Evolutionary conservation across 73 alveolate species (phyloP).

Genomic region (Paramecium biaurelia): DNA sequence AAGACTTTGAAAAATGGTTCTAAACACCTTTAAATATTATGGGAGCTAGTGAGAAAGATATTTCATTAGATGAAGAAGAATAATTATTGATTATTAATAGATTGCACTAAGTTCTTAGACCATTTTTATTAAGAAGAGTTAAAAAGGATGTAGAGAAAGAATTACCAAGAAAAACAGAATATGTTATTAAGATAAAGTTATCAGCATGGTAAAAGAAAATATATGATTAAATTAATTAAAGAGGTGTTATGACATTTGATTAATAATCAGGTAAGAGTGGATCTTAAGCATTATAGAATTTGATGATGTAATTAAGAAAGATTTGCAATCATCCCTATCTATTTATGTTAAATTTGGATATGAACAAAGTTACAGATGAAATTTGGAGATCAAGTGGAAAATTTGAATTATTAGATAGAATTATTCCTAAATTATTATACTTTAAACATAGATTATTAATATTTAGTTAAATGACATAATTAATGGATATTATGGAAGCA

Average conservation of each 20-base stretch:
- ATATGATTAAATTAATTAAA: conserved; percentile 90
- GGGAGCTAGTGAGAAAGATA: conserved; percentile 81
- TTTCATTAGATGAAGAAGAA: conserved; percentile 96
- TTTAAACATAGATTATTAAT: conserved; percentile 95
- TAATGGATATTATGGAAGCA: conserved; percentile 94
- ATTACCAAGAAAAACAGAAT: conserved; percentile 97
- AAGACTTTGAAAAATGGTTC: conserved; percentile 99
- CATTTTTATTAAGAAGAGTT: conserved; percentile 98
- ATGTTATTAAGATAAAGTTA: conserved; percentile 93
- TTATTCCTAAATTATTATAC: conserved; percentile 87
- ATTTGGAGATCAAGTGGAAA: conserved; percentile 95
- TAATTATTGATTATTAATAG: conserved; percentile 93
- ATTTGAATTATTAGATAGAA: conserved; percentile 96
- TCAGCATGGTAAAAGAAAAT: conserved; percentile 97
- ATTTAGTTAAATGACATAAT: conserved; percentile 95
- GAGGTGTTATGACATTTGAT: conserved; percentile 85
- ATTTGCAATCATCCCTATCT: conserved; percentile 99
- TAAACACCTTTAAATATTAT: conserved; percentile 88
- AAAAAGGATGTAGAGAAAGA: conserved; percentile 98
- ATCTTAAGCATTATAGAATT: conserved; percentile 84
- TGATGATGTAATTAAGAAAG: conserved; percentile 98
- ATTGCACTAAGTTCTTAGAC: conserved; percentile 96
- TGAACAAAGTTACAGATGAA: conserved; percentile 75
- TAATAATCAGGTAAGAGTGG: conserved; percentile 13
- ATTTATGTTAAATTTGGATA: conserved; percentile 75